A percentile compares a stretch with the other conserved stretches of the same genome.
Conservation (phyloP, 208 protist species). For the Acanthamoeba polyphaga region DNA sequence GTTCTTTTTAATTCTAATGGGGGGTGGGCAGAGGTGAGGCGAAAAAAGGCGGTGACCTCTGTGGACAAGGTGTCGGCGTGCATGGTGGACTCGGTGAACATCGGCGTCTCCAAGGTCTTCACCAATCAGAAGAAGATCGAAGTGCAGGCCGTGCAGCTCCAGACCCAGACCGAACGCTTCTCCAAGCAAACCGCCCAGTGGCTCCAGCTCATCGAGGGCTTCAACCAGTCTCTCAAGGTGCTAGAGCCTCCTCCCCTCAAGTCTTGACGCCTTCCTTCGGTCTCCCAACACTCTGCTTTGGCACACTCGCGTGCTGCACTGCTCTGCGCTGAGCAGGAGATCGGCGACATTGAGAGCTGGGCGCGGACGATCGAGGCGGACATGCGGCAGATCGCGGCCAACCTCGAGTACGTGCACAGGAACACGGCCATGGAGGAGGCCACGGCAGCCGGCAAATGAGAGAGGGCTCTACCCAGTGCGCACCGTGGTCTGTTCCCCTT, state of each 20-base stretch:
- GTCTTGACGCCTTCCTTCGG: too few relatives aligned
- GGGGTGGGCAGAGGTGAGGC: constrained; percentile 28
- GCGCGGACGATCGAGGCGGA: constrained; percentile 68
- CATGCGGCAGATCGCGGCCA: constrained; percentile 73
- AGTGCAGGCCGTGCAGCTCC: constrained; percentile 63
- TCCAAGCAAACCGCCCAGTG: constrained; percentile 73
- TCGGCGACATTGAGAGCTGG: constrained; percentile 78
- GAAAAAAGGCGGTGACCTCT: constrained; percentile 61
- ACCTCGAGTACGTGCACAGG: constrained; percentile 74
- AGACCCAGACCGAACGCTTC: constrained; percentile 73
- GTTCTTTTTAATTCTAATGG: background rate
- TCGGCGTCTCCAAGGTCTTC: constrained; percentile 77
- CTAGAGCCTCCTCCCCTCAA: background rate
- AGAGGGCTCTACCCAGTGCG: background rate
- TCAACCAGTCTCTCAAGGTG: constrained; percentile 78
- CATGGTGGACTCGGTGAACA: constrained; percentile 78
- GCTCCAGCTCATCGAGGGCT: constrained; percentile 76
- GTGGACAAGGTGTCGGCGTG: constrained; percentile 60
- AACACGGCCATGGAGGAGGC: constrained; percentile 71
- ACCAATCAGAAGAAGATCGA: constrained; percentile 78
- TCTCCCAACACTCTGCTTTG: background rate
- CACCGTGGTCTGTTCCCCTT: background rate
- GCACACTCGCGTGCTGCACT: background rate
- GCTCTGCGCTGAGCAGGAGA: constrained; percentile 3
- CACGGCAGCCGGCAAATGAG: background rate